A percentile compares a stretch with the other conserved stretches of the same genome.
Conservation (phyloP, 305 asterid species). For the Ilex paraguariensis region DNA sequence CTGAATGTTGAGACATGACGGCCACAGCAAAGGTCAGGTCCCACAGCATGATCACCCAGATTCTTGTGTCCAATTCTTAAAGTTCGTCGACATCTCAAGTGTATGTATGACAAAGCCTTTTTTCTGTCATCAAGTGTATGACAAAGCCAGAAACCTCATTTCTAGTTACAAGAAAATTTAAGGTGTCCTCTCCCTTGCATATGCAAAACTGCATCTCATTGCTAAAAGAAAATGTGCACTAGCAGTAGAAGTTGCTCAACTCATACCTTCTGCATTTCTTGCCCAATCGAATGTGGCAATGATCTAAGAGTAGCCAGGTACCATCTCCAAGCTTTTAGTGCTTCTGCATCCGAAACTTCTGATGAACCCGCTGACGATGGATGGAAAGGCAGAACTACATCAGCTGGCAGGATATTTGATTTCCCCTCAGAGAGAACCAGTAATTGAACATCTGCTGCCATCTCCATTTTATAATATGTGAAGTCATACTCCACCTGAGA, state of each 20-base stretch:
- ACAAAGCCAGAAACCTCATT: background rate
- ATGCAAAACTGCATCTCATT: background rate
- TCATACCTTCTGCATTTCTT: slow-evolving; percentile 69
- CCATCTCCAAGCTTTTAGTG: slow-evolving; percentile 76
- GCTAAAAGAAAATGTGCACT: background rate
- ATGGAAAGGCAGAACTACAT: slow-evolving; percentile 64
- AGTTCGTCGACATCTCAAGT: background rate
- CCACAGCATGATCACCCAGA: background rate
- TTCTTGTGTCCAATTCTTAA: too few relatives aligned
- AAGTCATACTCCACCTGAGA: slow-evolving; percentile 81
- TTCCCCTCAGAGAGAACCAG: slow-evolving; percentile 82
- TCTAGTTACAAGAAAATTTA: too few relatives aligned
- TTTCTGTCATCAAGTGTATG: background rate
- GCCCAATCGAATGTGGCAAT: slow-evolving; percentile 62
- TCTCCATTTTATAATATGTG: slow-evolving; percentile 85
- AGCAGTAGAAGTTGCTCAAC: slow-evolving; percentile 3
- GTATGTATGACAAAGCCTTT: background rate
- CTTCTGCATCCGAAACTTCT: slow-evolving; percentile 31
- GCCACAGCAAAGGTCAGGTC: too few relatives aligned
- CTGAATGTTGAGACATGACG: too few relatives aligned
- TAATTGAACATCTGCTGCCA: slow-evolving; percentile 69
- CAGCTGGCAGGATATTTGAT: slow-evolving; percentile 83
- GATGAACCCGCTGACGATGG: slow-evolving; percentile 46
- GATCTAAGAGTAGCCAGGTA: slow-evolving; percentile 79
- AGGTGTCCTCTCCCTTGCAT: background rate